Conservation (phyloP, 352 stramenopile species). For the Elongisporangium anandrum region DNA sequence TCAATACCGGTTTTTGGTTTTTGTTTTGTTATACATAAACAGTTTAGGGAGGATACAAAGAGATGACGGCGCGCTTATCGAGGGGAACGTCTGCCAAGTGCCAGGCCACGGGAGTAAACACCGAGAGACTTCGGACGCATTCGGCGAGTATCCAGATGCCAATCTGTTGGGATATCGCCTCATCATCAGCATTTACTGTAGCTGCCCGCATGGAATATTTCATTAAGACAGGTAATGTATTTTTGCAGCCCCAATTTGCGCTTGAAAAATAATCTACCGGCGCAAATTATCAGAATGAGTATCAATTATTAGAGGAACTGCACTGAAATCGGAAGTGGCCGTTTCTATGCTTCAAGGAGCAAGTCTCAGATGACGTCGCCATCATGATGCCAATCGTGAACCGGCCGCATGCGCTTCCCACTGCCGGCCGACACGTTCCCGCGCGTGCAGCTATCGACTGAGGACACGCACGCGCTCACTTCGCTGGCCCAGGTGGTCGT, state of each 20-base stretch:
- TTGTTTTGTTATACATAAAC: no score
- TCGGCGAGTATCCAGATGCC: not conserved
- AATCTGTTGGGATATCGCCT: not conserved
- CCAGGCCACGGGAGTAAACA: not conserved
- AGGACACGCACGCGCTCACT: conserved; percentile 27
- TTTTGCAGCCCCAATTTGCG: no score
- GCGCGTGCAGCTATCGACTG: conserved; percentile 20
- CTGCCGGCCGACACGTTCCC: conserved; percentile 39
- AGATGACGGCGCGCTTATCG: no score
- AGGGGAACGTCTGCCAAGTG: no score
- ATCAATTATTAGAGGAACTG: not conserved
- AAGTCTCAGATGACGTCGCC: not conserved
- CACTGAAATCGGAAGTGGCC: not conserved
- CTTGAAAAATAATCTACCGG: no score
- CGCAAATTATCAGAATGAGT: not conserved
- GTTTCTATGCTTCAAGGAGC: not conserved
- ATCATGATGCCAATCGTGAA: not conserved
- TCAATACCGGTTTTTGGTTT: no score
- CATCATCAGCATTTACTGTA: no score
- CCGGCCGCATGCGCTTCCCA: conserved; percentile 20
- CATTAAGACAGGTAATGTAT: no score
- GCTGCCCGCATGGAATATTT: no score
- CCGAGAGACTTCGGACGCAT: not conserved
- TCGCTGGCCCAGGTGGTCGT: conserved; percentile 34
- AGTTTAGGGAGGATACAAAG: no score